Evolutionary conservation across 2,329 filamentous ascomycete genomes (phyloP).

Genomic region (Colletotrichum sp.): DNA sequence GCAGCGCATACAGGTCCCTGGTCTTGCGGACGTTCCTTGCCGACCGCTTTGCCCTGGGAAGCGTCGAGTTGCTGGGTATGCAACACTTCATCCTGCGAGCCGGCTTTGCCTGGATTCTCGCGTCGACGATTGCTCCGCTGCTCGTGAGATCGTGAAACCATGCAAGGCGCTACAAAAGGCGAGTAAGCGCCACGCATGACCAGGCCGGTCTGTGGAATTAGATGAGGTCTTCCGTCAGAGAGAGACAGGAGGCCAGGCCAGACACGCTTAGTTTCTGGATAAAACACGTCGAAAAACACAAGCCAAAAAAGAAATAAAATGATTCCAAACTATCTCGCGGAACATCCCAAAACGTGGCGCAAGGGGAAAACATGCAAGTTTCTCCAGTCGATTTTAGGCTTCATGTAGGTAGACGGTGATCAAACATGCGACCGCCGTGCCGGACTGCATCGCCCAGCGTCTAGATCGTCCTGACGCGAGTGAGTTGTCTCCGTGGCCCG

Average conservation of each 20-base stretch:
- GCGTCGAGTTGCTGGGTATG: slow-evolving; percentile 34
- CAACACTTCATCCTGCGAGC: slow-evolving; percentile 37
- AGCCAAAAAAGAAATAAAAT: neutral
- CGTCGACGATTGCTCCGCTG: slow-evolving; percentile 12
- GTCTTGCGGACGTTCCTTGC: slow-evolving; percentile 50
- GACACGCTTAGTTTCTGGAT: neutral
- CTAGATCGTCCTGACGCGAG: neutral
- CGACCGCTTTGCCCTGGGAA: slow-evolving; percentile 44
- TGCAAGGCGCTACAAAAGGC: neutral
- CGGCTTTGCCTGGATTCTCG: slow-evolving; percentile 36
- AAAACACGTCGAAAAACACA: neutral
- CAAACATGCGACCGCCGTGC: neutral
- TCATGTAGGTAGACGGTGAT: neutral
- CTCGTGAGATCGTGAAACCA: slow-evolving; percentile 2
- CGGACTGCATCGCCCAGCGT: neutral
- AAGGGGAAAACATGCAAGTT: neutral
- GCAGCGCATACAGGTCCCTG: slow-evolving; percentile 39
- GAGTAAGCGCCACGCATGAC: slow-evolving; percentile 2
- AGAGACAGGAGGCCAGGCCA: neutral
- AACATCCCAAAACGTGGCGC: neutral
- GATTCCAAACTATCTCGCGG: neutral
- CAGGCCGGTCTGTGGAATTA: neutral
- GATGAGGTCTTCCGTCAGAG: neutral
- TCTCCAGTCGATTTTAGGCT: neutral
- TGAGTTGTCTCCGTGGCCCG: neutral